Percentiles rank a stretch among this genome's conserved stretches.
Conservation (phyloP, 495 filamentous ascomycete species). For the Parathielavia appendiculata region DNA sequence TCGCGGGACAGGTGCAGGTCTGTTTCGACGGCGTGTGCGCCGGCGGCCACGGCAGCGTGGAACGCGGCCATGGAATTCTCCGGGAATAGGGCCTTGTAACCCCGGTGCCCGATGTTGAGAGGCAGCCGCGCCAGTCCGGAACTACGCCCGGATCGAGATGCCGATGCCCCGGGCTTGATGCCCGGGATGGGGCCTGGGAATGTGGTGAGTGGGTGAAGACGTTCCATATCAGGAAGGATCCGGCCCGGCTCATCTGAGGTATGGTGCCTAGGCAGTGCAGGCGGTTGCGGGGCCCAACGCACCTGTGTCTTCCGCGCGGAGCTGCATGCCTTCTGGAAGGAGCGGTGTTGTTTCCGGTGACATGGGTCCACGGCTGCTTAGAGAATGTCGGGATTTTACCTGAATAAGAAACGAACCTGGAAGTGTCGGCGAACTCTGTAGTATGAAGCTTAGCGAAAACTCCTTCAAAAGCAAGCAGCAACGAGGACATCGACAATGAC, state of each 20-base stretch:
- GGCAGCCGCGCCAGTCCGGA: constrained; percentile 1
- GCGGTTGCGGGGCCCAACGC: neutral
- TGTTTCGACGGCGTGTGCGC: constrained; percentile 79
- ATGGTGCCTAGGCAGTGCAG: no score
- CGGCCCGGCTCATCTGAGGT: no score
- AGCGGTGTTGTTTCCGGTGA: constrained; percentile 5
- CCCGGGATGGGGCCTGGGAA: neutral
- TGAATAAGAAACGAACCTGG: no score
- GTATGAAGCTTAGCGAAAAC: no score
- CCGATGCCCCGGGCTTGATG: neutral
- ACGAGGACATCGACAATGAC: no score
- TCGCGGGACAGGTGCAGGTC: constrained; percentile 82
- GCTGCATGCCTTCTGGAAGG: neutral
- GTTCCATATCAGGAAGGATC: no score
- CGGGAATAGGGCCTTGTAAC: constrained; percentile 70
- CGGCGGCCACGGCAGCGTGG: constrained; percentile 61
- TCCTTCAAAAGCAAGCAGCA: no score
- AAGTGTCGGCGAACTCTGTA: no score
- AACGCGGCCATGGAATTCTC: constrained; percentile 87
- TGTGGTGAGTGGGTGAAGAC: no score
- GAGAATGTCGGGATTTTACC: no score
- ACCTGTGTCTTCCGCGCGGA: neutral
- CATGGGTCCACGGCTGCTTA: neutral
- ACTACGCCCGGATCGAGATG: neutral
- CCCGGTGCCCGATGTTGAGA: constrained; percentile 74